These are phyloP conservation scores for Solanum bulbocastanum DNA, from an alignment of 257 asterid species.

Conservation along the genomic window DNA sequence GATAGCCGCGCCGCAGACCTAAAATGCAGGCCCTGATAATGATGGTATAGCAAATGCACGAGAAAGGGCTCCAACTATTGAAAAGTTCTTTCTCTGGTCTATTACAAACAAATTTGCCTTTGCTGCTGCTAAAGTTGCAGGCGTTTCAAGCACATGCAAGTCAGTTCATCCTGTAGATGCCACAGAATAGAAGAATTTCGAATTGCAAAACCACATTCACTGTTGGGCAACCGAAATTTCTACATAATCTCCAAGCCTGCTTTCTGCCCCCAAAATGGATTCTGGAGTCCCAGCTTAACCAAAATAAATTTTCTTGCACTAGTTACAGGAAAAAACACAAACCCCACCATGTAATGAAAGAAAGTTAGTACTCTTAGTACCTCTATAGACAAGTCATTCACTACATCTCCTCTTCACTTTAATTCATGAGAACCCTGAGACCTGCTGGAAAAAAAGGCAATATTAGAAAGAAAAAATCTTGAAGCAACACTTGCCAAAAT, in stretches of 20 bases:
- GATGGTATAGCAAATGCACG: slow-evolving; percentile 65
- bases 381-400: slow-evolving; percentile 14
- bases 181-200: slow-evolving; percentile 21
- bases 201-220: slow-evolving; percentile 21
- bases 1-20: slow-evolving; percentile 55
- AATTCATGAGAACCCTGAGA: neutral
- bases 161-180: slow-evolving; percentile 22
- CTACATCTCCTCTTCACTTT: neutral
- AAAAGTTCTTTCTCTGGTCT: slow-evolving; percentile 44
- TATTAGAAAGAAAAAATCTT: neutral
- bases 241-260: slow-evolving; percentile 30
- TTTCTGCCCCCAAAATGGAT: slow-evolving; percentile 29
- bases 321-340: slow-evolving; percentile 12
- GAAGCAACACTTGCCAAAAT: neutral
- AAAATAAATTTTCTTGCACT: slow-evolving; percentile 10
- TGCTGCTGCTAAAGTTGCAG: slow-evolving; percentile 56
- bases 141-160: slow-evolving; percentile 37
- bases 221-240: slow-evolving; percentile 39
- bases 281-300: slow-evolving; percentile 30
- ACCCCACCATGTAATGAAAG: slow-evolving; percentile 23
- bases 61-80: slow-evolving; percentile 58
- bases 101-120: slow-evolving; percentile 49
- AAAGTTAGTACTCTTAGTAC: slow-evolving; percentile 52
- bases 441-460: neutral
- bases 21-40: slow-evolving; percentile 66